Conservation (phyloP, 163 green algal species). For the Trebouxia gelatinosa region DNA sequence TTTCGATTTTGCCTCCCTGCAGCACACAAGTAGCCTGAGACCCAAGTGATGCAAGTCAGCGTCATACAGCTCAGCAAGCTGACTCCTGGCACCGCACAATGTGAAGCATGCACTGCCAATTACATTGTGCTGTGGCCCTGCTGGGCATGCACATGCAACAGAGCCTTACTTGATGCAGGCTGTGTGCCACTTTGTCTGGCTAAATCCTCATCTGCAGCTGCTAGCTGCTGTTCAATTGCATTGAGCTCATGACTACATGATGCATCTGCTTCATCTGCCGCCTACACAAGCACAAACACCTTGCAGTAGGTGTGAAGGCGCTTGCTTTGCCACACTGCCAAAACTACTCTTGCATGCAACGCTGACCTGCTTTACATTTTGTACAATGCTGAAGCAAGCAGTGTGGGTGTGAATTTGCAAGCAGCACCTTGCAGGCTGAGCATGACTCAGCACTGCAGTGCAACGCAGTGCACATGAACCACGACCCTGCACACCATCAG, state of each 20-base stretch:
- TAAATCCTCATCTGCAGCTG: constrained; percentile 46
- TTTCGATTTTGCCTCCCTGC: no score
- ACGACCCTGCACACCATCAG: no score
- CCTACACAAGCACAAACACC: background rate
- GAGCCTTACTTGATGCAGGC: background rate
- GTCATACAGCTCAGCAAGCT: no score
- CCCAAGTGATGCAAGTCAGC: no score
- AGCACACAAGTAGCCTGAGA: no score
- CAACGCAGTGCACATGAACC: no score
- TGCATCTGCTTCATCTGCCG: constrained; percentile 12
- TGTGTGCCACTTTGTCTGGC: constrained; percentile 12
- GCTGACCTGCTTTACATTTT: background rate
- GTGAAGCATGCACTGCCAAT: no score
- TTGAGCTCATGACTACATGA: constrained; percentile 33
- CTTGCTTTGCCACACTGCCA: background rate
- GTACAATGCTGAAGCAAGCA: background rate
- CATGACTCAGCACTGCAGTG: no score
- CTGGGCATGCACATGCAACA: background rate
- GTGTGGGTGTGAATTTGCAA: background rate
- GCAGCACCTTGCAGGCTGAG: no score
- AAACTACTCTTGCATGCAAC: background rate
- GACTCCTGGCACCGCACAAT: no score
- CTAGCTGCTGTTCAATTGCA: constrained; percentile 38
- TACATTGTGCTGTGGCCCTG: background rate
- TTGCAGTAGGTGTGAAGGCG: background rate